These are phyloP conservation scores for Ricinus communis DNA, from an alignment of 345 rosid genomes.

Conservation along the genomic window DNA sequence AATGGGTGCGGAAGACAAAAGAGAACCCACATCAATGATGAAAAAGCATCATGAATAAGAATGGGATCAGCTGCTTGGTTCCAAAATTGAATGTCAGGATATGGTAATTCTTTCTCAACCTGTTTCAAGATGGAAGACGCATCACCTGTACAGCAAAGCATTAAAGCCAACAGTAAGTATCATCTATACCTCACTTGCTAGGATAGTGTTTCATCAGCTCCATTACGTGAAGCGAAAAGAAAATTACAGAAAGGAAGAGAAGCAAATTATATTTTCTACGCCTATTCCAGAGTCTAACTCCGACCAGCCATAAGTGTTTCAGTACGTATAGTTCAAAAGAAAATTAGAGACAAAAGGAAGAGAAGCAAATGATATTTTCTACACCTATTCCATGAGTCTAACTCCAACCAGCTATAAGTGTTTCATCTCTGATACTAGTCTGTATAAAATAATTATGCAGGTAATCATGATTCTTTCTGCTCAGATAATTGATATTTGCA, in stretches of 20 bases:
- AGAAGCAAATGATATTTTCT: background rate
- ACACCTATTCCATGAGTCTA: background rate
- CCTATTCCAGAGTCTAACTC: too few species aligned
- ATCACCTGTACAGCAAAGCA: slow-evolving; percentile 45
- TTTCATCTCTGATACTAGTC: background rate
- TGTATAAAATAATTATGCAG: background rate
- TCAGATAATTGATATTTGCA: background rate
- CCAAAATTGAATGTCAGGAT: slow-evolving; percentile 63
- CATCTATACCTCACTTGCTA: too few species aligned
- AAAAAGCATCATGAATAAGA: slow-evolving; percentile 86
- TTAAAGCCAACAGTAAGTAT: background rate
- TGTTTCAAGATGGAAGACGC: slow-evolving; percentile 43
- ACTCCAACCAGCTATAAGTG: too few species aligned
- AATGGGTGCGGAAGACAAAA: slow-evolving; percentile 91
- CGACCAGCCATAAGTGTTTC: too few species aligned
- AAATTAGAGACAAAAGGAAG: background rate
- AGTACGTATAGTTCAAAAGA: background rate
- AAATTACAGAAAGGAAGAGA: too few species aligned
- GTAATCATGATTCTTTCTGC: background rate
- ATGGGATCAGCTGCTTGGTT: slow-evolving; percentile 76
- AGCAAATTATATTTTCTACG: too few species aligned
- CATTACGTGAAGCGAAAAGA: too few species aligned
- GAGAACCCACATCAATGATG: slow-evolving; percentile 93
- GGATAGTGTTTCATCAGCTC: too few species aligned
- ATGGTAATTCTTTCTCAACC: slow-evolving; percentile 39